These are phyloP conservation scores for Talaromyces liani DNA, from an alignment of 495 filamentous ascomycete genomes.

Conservation along the genomic window DNA sequence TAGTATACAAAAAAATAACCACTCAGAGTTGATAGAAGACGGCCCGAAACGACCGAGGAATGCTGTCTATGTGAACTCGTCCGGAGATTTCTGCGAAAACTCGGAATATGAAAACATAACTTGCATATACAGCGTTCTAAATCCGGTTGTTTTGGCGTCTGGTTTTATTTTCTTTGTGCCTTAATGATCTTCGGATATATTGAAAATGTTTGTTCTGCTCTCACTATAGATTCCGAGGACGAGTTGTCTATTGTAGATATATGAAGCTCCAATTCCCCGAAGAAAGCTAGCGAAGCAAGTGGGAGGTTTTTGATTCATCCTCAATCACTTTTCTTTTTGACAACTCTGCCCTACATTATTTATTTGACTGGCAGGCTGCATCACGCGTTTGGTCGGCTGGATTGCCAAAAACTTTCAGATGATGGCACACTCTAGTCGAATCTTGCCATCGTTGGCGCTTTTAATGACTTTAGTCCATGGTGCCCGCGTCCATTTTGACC, in stretches of 20 bases:
- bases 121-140: not conserved
- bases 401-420: not conserved
- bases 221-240: not conserved
- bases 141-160: not conserved
- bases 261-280: not conserved
- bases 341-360: not conserved
- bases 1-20: not conserved
- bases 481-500: conserved; percentile 21
- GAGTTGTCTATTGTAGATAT: not conserved
- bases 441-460: not conserved
- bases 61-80: not conserved
- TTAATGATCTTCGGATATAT: not conserved
- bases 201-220: not conserved
- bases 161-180: not conserved
- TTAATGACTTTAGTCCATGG: not conserved
- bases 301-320: not conserved
- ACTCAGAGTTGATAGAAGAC: not conserved
- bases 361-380: not conserved
- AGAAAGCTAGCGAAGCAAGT: not conserved
- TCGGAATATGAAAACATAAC: not conserved
- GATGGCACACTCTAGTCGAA: not conserved
- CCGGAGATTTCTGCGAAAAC: not conserved
- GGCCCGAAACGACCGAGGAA: not conserved
- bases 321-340: not conserved
- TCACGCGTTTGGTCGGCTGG: not conserved